Base-by-base conservation (phyloP, 2,329 filamentous ascomycete genomes). In the Tolypocladium sp. region DNA sequence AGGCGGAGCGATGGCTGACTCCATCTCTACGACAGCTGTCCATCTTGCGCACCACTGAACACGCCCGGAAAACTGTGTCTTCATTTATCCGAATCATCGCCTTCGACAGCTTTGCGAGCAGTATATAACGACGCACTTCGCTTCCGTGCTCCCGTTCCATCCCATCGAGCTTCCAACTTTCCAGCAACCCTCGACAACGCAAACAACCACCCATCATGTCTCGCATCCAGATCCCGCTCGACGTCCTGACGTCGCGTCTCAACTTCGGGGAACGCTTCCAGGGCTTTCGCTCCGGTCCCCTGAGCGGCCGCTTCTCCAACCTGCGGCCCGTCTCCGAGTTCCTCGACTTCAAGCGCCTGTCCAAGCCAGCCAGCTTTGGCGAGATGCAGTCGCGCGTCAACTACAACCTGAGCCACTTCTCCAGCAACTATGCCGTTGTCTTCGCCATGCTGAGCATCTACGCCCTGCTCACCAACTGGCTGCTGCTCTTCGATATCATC, bases 381-480 rank as follows among this genome's bases (percentile, higher is more conserved):
- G 92, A 97, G 75, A 86, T 91, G 64, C 93, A 97, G 77, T 92
- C 88, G 67, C 87, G 93, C 65, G 87, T 96, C 78, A 96, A 95
- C 82, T 97, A 97, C 87, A 99, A 99, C 77, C 79, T 99, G 65
- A 86, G 89, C 74, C 89, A 97, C 80, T 99, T 96, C 82, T 95
- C 92, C 63, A 97, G 91, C 88, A 99, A 99, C 81, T 99, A 99
- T 83, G 89, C 90, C 66, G 88, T 90, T 64, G 85, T 97, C 68
- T 96, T 97, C 73, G 81, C 90, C 68, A 95, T 99, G 88, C 88
- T 99, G 71, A 91, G 89, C 80, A 88, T 99, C 77, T 99, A 99
- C 82, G 90, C 90, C 70, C 79, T 99, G 69, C 82, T 99, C 70
- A 94, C 91, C 68, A 97, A 97, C 78, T 81, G 85, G 70, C 77